phyloP scores from a whole-genome alignment of 2,329 filamentous ascomycete genomes.

The Penicillium sp. region DNA sequence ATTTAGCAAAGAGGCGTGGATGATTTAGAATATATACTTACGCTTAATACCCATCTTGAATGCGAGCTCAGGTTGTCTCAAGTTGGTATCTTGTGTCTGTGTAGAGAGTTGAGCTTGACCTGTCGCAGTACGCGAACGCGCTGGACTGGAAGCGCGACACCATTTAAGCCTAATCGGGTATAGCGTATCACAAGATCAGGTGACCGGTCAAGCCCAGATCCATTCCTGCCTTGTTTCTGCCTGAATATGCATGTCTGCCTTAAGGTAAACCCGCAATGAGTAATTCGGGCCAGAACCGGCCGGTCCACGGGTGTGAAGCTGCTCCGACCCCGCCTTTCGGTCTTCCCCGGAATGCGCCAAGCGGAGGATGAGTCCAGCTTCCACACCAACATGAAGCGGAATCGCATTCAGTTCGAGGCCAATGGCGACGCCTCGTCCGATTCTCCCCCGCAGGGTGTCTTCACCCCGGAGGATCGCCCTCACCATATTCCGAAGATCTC shows the following conservation, averaged over 20 bases:
- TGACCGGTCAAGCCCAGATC: constrained; percentile 10
- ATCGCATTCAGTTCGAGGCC: constrained; percentile 38
- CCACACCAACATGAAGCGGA: constrained; percentile 36
- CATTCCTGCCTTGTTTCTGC: constrained; percentile 1
- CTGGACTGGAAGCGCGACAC: constrained; percentile 13
- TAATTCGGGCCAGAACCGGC: constrained; percentile 18
- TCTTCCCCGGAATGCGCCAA: constrained; percentile 21
- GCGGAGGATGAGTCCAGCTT: constrained; percentile 22
- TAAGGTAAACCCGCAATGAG: constrained; percentile 8
- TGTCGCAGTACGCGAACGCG: constrained; percentile 17
- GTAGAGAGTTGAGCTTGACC: constrained; percentile 4
- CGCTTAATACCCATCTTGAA: constrained; percentile 52
- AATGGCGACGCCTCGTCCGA: constrained; percentile 36
- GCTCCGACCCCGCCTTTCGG: constrained; percentile 18
- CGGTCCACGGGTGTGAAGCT: constrained; percentile 1
- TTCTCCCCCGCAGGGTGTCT: constrained; percentile 31
- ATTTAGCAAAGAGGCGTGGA: constrained; percentile 52
- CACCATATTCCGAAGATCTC: constrained; percentile 43
- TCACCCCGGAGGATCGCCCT: constrained; percentile 30
- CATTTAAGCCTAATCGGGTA: constrained; percentile 18
- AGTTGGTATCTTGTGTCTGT: neutral
- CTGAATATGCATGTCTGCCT: constrained; percentile 14
- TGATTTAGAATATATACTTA: constrained; percentile 28
- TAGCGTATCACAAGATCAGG: constrained; percentile 13
- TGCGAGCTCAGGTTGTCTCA: neutral